Base-by-base conservation (phyloP, 2,329 filamentous ascomycete species). In the Apiospora koreana region DNA sequence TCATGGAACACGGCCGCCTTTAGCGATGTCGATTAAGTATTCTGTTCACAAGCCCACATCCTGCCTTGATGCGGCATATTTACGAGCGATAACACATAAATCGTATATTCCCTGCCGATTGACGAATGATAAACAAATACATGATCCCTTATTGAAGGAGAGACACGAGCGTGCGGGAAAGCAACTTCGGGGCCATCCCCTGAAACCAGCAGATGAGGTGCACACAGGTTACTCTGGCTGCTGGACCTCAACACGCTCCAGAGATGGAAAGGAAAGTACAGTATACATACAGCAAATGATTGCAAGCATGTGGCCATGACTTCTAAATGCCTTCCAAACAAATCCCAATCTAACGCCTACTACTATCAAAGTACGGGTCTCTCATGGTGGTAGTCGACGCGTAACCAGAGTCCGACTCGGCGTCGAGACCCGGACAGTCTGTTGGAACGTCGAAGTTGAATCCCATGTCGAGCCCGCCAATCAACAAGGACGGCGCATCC, bases 361-460 rank as follows among this genome's bases (percentile, higher is more conserved):
- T 35, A 12, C 46, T 43, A 21, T 64, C 67, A 14, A 48, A 23
- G 23, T 48, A 41, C 35, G 35, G 65, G 31, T 65, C 72, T 65
- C 72, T 71, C 42, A 62, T 70, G 2, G 73, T 76, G 43, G 72
- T 72, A 50, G 72, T 76, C 9, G 76, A 78, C 68, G 72, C 73
- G 69, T 78, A 78, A 1, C 77, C 76, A n/a, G 76, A 79, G 68
- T 79, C 77, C 3, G 73, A 77, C n/a, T 72, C 69, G 35, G 75
- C 74, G 9, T 77, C 76, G 21, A 70, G 48, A 54, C 38, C 41
- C 62, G 68, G 70, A 35, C 70, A 74, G 12, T 73, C 72, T 12
- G 43, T 31, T 9, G 69, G 64, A 5, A 35, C 28, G n/a, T 35
- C 69, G 16, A 72, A 73, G 68, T 77, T 71, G 42, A 74, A 65